Base-by-base conservation (phyloP, 2,329 filamentous ascomycete genomes). In the Monosporascus sp. region DNA sequence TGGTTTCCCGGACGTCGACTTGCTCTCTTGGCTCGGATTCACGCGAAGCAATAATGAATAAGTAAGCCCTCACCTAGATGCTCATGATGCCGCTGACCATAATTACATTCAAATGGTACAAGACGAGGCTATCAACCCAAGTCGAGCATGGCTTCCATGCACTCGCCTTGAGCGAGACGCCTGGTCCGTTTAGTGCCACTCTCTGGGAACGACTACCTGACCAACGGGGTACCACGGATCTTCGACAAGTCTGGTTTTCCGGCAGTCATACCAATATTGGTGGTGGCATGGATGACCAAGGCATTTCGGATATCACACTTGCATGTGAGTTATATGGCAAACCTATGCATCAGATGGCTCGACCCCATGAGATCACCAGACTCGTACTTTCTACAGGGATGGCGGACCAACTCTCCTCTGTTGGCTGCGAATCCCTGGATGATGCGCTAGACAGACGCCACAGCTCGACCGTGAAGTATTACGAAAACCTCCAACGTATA, bases 241-340 rank as follows among this genome's bases (percentile, higher is more conserved):
- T 79, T 45, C 70, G 75, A 28, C 77, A 79, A 56, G 75, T 78
- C 14, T 86, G 84, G 84, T 91, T 91, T 62, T 84, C 87, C 0
- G 87, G 87, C 7, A 82, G 80, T 49, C 88, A 91, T 64, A 82
- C 77, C 11, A 87, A 89, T 60, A 82, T 88, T 47, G 87, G 87
- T 5, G 87, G 87, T 35, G 86, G 87, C 2, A 87, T 81, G 81
- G 65, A 69, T 5, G 78, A 81, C 48, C 73, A 79, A 55, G 75
- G 75, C 17, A 58, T 71, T 14, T 65, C 68, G 49, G 63, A 71
- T 53, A 68, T 68, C 54, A 63, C 70, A 7, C 63, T 72, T 54
- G 69, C 69, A 9, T 71, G 68, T 68, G 38, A 57, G 67, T 65
- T 45, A 18, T 28, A 24, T 40, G 9, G 31, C 31, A 35, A 35